Percentiles rank a stretch among this genome's conserved stretches.
phyloP scores from a whole-genome alignment of 2,329 filamentous ascomycete species.

The Cryphonectria parasitica region DNA sequence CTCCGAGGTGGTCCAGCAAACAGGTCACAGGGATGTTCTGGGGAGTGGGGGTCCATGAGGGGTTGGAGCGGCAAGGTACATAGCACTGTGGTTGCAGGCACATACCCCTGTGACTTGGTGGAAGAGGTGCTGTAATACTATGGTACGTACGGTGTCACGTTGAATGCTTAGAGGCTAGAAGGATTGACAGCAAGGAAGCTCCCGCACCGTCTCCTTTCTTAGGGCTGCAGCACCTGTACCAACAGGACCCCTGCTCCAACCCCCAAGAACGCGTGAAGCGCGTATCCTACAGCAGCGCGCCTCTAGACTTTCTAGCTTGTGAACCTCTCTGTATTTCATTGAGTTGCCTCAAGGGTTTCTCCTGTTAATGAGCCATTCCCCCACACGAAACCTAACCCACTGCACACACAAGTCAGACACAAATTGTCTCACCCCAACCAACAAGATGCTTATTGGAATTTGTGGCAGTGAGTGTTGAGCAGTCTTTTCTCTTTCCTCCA shows the following conservation, averaged over 20 bases:
- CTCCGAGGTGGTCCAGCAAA: neutral
- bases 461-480: slow-evolving; percentile 64
- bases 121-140: neutral
- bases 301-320: neutral
- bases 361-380: neutral
- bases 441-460: slow-evolving; percentile 73
- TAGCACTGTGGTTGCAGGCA: neutral
- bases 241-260: neutral
- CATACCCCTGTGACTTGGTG: neutral
- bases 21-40: neutral
- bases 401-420: neutral
- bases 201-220: neutral
- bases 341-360: too few relatives aligned
- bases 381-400: neutral
- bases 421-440: neutral
- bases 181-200: neutral
- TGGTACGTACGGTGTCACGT: too few relatives aligned
- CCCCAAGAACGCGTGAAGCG: neutral
- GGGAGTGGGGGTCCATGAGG: neutral
- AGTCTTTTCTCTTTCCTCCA: neutral
- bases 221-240: neutral
- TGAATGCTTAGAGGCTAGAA: neutral
- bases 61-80: neutral
- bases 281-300: neutral
- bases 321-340: neutral